Conservation (phyloP, 2,329 filamentous ascomycete species). For the Xylariaceae sp. region DNA sequence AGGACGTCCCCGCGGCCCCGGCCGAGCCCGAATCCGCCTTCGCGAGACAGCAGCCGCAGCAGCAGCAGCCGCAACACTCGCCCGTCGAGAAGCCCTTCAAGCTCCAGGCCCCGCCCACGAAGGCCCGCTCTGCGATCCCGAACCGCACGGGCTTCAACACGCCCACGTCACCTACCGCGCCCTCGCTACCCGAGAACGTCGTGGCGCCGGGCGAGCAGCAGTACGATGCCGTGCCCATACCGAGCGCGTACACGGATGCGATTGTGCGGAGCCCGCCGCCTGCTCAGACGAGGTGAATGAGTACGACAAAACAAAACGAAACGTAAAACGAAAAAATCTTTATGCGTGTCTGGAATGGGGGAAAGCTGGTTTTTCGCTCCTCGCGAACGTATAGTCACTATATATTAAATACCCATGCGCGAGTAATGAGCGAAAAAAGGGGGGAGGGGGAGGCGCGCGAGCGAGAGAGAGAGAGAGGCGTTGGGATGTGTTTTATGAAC, state of each 20-base stretch:
- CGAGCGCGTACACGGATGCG: constrained; percentile 67
- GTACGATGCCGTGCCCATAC: constrained; percentile 84
- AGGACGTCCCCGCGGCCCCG: constrained; percentile 47
- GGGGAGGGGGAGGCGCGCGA: neutral
- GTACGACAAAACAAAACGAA: no score
- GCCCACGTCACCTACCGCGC: constrained; percentile 37
- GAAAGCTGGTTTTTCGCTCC: constrained; percentile 5
- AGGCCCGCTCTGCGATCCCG: constrained; percentile 72
- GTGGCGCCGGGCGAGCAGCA: constrained; percentile 73
- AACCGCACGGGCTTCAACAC: constrained; percentile 60
- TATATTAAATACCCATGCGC: constrained; percentile 14
- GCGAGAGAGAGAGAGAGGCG: constrained; percentile 20
- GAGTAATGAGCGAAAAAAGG: constrained; percentile 6
- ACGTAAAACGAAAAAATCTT: no score
- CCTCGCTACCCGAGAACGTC: constrained; percentile 24
- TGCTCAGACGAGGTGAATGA: constrained; percentile 38
- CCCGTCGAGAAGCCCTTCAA: constrained; percentile 61
- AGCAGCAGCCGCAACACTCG: neutral
- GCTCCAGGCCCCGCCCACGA: constrained; percentile 77
- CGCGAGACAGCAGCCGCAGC: constrained; percentile 25
- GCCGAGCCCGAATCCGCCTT: constrained; percentile 60
- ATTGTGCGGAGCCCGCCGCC: constrained; percentile 49
- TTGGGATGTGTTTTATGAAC: constrained; percentile 2
- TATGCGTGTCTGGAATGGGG: no score
- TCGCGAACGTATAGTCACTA: constrained; percentile 2